Conservation (phyloP, 495 filamentous ascomycete genomes). For the Podospora bellae-mahoneyi region DNA sequence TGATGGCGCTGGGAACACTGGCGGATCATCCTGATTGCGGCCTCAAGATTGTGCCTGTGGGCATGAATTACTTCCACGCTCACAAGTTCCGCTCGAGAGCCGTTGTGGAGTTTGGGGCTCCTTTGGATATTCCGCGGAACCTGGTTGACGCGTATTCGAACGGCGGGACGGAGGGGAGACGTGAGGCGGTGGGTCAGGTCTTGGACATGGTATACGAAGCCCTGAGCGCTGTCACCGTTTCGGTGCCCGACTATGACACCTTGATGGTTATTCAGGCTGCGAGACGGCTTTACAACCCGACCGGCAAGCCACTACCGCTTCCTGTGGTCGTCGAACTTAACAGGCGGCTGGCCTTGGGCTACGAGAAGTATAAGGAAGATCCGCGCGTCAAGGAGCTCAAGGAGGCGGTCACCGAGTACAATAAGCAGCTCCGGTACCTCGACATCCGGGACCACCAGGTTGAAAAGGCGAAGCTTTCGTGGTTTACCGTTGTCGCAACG, state of each 20-base stretch:
- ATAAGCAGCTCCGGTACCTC: constrained; percentile 78
- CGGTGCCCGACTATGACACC: constrained; percentile 92
- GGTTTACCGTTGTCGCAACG: constrained; percentile 66
- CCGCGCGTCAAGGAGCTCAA: constrained; percentile 76
- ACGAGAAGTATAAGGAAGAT: constrained; percentile 89
- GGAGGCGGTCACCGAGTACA: constrained; percentile 79
- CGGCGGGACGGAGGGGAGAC: constrained; percentile 74
- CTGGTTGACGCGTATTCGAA: constrained; percentile 81
- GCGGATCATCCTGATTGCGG: constrained; percentile 85
- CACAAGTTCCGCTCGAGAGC: constrained; percentile 98
- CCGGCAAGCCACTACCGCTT: constrained; percentile 88
- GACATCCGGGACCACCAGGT: constrained; percentile 95
- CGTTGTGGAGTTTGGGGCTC: constrained; percentile 91
- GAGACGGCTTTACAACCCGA: constrained; percentile 87
- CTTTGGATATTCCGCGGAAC: constrained; percentile 75
- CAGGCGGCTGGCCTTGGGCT: constrained; percentile 85
- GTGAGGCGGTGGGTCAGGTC: constrained; percentile 77
- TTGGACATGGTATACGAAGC: constrained; percentile 83
- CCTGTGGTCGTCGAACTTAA: constrained; percentile 96
- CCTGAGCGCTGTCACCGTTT: constrained; percentile 86
- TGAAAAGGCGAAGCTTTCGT: constrained; percentile 80
- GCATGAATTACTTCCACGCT: constrained; percentile 99
- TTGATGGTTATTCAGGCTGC: constrained; percentile 98
- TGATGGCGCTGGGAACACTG: constrained; percentile 94
- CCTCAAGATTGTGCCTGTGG: constrained; percentile 98